Percentiles rank a stretch among this genome's conserved stretches.
Evolutionary conservation across 192 early-diverging fungal species (phyloP).

Genomic region (Coemansia asiatica): DNA sequence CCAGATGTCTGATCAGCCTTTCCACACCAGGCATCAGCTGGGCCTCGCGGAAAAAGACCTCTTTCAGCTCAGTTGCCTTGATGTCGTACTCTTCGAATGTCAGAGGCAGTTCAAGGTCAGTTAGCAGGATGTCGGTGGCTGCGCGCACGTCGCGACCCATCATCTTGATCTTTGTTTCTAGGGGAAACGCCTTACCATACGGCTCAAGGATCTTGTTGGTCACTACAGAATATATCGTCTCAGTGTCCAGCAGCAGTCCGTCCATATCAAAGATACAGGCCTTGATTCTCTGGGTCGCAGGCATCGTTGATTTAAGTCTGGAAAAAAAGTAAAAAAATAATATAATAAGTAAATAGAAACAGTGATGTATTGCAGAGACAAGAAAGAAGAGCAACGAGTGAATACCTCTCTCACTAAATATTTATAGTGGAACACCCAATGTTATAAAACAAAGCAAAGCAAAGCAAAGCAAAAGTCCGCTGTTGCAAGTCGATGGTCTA

Average conservation of each 20-base stretch:
- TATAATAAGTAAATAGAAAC: not conserved
- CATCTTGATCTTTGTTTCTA: constrained; percentile 69
- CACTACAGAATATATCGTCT: constrained; percentile 85
- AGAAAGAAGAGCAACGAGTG: no score
- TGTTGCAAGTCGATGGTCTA: no score
- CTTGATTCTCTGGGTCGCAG: constrained; percentile 48
- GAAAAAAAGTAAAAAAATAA: not conserved
- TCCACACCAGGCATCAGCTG: constrained; percentile 68
- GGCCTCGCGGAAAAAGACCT: constrained; percentile 61
- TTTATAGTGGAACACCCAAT: no score
- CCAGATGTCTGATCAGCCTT: constrained; percentile 72
- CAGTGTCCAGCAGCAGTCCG: constrained; percentile 81
- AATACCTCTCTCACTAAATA: no score
- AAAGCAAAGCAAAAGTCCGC: no score
- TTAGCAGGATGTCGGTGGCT: constrained; percentile 65
- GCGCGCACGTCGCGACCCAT: constrained; percentile 64
- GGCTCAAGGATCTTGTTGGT: constrained; percentile 79
- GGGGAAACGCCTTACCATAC: constrained; percentile 66
- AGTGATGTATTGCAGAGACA: not conserved
- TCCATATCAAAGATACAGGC: constrained; percentile 84
- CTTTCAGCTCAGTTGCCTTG: constrained; percentile 59
- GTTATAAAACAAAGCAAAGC: no score
- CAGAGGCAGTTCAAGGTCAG: constrained; percentile 66
- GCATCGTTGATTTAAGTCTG: constrained; percentile 6
- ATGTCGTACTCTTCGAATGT: constrained; percentile 78